phyloP scores from a whole-genome alignment of 2,329 filamentous ascomycete genomes.

The Fusarium sp. region DNA sequence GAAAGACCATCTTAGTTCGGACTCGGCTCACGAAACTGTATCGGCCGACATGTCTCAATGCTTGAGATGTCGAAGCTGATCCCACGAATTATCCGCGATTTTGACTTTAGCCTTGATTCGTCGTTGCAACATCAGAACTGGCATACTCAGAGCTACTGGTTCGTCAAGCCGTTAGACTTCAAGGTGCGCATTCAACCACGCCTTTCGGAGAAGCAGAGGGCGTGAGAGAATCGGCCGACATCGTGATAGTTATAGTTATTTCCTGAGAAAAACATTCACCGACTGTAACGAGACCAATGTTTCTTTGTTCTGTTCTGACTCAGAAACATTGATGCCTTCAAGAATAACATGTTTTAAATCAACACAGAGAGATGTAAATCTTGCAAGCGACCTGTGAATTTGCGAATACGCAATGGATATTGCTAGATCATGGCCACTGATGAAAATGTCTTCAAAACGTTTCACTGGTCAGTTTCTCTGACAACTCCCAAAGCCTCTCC shows the following conservation, averaged over 20 bases:
- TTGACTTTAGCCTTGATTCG: conserved; percentile 27
- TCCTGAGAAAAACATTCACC: accelerated
- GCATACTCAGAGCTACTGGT: conserved; percentile 29
- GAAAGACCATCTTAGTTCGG: conserved; percentile 26
- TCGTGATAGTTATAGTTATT: neutral
- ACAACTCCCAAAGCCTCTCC: neutral
- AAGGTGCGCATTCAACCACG: neutral
- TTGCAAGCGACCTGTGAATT: neutral
- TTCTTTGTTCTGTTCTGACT: no score
- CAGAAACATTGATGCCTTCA: no score
- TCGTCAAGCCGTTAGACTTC: conserved; percentile 29
- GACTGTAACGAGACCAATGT: accelerated
- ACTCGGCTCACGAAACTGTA: conserved; percentile 34
- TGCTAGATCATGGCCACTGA: no score
- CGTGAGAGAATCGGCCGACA: neutral
- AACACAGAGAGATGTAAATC: neutral
- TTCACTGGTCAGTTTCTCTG: neutral
- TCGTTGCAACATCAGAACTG: neutral
- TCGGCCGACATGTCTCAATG: conserved; percentile 37
- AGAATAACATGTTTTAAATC: accelerated
- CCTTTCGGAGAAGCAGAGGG: neutral
- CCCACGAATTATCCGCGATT: conserved; percentile 32
- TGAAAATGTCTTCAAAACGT: neutral
- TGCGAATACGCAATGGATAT: accelerated
- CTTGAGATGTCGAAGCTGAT: conserved; percentile 40